Conservation (phyloP, 768 basidiomycete species). For the Xerocomellus chrysenteron region DNA sequence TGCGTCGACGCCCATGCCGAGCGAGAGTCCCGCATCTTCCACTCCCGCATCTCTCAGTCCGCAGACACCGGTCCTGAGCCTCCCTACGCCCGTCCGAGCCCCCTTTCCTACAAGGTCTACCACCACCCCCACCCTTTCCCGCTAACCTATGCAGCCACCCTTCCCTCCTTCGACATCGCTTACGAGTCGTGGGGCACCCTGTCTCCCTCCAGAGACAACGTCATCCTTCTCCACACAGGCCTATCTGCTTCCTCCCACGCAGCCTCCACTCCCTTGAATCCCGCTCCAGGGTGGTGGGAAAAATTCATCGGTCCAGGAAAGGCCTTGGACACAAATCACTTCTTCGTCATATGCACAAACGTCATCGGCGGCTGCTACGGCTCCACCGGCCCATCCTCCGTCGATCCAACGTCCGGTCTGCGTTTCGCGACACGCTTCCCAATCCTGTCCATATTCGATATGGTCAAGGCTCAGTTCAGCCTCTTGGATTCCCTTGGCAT, state of each 20-base stretch:
- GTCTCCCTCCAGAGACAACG: slow-evolving; percentile 75
- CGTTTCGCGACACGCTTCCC: slow-evolving; percentile 93
- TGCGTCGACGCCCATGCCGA: slow-evolving; percentile 83
- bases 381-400: slow-evolving; percentile 89
- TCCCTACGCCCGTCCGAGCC: slow-evolving; percentile 76
- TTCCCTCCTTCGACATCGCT: slow-evolving; percentile 80
- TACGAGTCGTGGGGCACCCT: slow-evolving; percentile 99
- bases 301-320: slow-evolving; percentile 96
- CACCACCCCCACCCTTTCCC: slow-evolving; percentile 60
- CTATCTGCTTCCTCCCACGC: slow-evolving; percentile 96
- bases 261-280: slow-evolving; percentile 73
- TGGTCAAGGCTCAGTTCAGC: slow-evolving; percentile 91
- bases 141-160: slow-evolving; percentile 57
- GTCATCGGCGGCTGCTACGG: slow-evolving; percentile 98
- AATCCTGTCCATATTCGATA: slow-evolving; percentile 91
- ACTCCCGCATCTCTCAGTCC: slow-evolving; percentile 14
- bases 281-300: slow-evolving; percentile 96
- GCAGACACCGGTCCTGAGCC: slow-evolving; percentile 72
- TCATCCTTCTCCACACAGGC: slow-evolving; percentile 93
- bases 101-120: slow-evolving; percentile 69
- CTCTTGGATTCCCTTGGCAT: slow-evolving; percentile 85
- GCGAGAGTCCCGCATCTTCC: slow-evolving; percentile 54
- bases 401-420: slow-evolving; percentile 63
- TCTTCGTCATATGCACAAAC: slow-evolving; percentile 94
- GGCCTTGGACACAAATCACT: slow-evolving; percentile 88